Evolutionary conservation across 1,284 basidiomycete genomes (phyloP).

Genomic region (Apiotrichum porosum): DNA sequence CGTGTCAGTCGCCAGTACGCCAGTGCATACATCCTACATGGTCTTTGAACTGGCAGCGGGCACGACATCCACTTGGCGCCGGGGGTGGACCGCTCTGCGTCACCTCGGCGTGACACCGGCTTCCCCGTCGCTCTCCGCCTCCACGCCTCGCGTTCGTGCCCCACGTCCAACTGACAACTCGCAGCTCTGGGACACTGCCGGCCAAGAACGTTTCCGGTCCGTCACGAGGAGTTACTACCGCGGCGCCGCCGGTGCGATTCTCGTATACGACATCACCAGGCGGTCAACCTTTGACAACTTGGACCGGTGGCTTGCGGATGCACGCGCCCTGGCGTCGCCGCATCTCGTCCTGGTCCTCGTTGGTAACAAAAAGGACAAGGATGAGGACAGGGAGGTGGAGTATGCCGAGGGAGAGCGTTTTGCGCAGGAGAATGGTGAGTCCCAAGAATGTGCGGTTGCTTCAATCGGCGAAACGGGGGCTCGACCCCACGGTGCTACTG

Average conservation of each 20-base stretch:
- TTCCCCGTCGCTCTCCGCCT: too few species aligned
- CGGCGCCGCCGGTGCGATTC: constrained; percentile 86
- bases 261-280: constrained; percentile 92
- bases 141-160: neutral
- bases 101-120: neutral
- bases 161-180: constrained; percentile 1
- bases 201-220: constrained; percentile 91
- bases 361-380: constrained; percentile 90
- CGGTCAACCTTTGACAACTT: constrained; percentile 66
- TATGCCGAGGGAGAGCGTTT: constrained; percentile 89
- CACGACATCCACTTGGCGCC: too few species aligned
- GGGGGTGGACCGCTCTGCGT: too few species aligned
- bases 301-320: constrained; percentile 84
- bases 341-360: constrained; percentile 87
- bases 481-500: too few species aligned
- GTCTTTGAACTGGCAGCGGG: too few species aligned
- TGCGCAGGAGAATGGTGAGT: constrained; percentile 85
- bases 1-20: too few species aligned
- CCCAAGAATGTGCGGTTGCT: neutral
- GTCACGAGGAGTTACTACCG: constrained; percentile 96
- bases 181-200: constrained; percentile 95
- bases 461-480: too few species aligned
- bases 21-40: too few species aligned
- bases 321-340: constrained; percentile 74
- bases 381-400: constrained; percentile 90